These are phyloP conservation scores for Penicillium taxi DNA, from an alignment of 495 filamentous ascomycete species.

Conservation along the genomic window DNA sequence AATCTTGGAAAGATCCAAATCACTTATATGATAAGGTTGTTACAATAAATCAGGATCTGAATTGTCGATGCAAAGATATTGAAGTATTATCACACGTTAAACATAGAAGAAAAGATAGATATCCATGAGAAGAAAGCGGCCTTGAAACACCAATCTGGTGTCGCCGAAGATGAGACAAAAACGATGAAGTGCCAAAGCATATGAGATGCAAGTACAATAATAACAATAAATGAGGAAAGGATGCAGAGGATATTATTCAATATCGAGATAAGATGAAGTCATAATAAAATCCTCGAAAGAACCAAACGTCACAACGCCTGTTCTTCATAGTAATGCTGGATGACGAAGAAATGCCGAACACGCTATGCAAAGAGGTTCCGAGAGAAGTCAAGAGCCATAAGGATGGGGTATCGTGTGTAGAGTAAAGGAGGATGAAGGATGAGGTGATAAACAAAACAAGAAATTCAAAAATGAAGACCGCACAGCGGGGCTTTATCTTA, in stretches of 20 bases:
- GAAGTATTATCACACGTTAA: no score
- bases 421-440: conserved; percentile 1
- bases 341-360: conserved; percentile 34
- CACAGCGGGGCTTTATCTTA: not conserved
- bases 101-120: conserved; percentile 1
- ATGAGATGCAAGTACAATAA: conserved; percentile 6
- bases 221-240: conserved; percentile 2
- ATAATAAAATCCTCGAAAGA: conserved; percentile 5
- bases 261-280: conserved; percentile 7
- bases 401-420: conserved; percentile 23
- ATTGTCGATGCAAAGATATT: no score
- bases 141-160: conserved; percentile 5
- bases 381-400: conserved; percentile 19
- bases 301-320: conserved; percentile 28
- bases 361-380: conserved; percentile 40
- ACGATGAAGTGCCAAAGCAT: conserved; percentile 1
- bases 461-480: conserved; percentile 10
- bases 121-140: not conserved
- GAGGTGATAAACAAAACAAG: conserved; percentile 2
- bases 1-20: no score
- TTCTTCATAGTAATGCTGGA: conserved; percentile 31
- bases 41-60: no score
- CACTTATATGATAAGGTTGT: no score
- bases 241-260: conserved; percentile 6
- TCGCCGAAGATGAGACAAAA: conserved; percentile 7